Percentiles rank a stretch among this genome's conserved stretches.
Conservation (phyloP, 1,284 basidiomycete species). For the Melampsora medusae region DNA sequence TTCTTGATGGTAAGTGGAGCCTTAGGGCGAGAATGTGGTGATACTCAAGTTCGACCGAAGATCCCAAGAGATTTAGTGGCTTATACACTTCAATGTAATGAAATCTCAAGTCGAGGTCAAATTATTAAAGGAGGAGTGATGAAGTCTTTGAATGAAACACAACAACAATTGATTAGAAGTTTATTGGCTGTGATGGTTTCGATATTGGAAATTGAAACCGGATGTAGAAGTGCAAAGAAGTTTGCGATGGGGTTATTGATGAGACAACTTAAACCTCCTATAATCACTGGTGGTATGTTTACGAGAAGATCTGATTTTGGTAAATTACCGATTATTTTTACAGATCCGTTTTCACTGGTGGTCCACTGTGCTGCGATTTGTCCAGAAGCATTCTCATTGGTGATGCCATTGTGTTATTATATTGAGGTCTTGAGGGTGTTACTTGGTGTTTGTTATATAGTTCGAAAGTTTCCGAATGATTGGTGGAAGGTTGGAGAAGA, state of each 20-base stretch:
- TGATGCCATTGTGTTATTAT: constrained; percentile 80
- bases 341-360: constrained; percentile 81
- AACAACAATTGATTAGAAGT: constrained; percentile 72
- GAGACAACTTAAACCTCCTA: constrained; percentile 70
- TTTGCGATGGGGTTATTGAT: constrained; percentile 63
- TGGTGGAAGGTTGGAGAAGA: constrained; percentile 33
- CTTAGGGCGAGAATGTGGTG: constrained; percentile 51
- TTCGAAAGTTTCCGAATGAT: constrained; percentile 1
- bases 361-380: constrained; percentile 82
- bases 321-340: constrained; percentile 65
- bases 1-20: constrained; percentile 51
- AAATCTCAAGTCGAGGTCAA: constrained; percentile 71
- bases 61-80: constrained; percentile 85
- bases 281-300: constrained; percentile 45
- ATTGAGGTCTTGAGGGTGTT: constrained; percentile 79
- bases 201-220: constrained; percentile 56
- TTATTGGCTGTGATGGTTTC: constrained; percentile 68
- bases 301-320: background rate
- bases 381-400: constrained; percentile 79
- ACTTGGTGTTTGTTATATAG: constrained; percentile 63
- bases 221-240: constrained; percentile 29
- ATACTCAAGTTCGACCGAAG: constrained; percentile 61
- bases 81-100: constrained; percentile 78
- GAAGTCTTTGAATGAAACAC: constrained; percentile 73
- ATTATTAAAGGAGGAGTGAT: constrained; percentile 61